Evolutionary conservation across 768 basidiomycete genomes (phyloP).

Genomic region (Antrodiella citrinella): DNA sequence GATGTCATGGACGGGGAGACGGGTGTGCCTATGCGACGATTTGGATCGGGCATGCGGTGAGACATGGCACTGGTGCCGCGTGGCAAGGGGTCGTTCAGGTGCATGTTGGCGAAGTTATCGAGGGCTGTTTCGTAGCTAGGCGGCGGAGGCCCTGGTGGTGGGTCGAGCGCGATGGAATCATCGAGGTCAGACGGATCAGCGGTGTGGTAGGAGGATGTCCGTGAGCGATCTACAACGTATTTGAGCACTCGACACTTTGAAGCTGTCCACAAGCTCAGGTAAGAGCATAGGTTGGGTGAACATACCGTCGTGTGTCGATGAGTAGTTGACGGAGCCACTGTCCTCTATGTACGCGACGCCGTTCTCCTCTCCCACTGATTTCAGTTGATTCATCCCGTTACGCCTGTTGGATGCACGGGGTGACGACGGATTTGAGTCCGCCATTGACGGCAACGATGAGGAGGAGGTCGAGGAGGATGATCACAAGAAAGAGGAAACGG

Average conservation of each 20-base stretch:
- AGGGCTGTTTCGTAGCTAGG: conserved; percentile 40
- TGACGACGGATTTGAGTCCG: neutral
- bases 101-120: conserved; percentile 47
- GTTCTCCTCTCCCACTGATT: neutral
- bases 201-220: neutral
- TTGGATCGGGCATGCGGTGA: conserved; percentile 30
- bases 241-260: too few species aligned
- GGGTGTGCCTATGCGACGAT: conserved; percentile 24
- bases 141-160: conserved; percentile 22
- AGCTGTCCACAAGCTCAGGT: too few species aligned
- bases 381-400: neutral
- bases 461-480: neutral
- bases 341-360: neutral
- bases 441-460: neutral
- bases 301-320: neutral
- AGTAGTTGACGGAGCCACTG: neutral
- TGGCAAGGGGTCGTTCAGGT: conserved; percentile 43
- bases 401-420: neutral
- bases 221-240: neutral
- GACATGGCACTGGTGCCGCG: conserved; percentile 56
- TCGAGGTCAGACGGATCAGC: neutral
- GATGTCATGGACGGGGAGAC: conserved; percentile 12
- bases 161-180: conserved; percentile 8
- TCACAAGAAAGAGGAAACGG: neutral
- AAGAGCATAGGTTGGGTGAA: too few species aligned